Percentiles rank a stretch among this genome's conserved stretches.
Conservation (phyloP, 495 filamentous ascomycete genomes). For the Arthonia radiata region DNA sequence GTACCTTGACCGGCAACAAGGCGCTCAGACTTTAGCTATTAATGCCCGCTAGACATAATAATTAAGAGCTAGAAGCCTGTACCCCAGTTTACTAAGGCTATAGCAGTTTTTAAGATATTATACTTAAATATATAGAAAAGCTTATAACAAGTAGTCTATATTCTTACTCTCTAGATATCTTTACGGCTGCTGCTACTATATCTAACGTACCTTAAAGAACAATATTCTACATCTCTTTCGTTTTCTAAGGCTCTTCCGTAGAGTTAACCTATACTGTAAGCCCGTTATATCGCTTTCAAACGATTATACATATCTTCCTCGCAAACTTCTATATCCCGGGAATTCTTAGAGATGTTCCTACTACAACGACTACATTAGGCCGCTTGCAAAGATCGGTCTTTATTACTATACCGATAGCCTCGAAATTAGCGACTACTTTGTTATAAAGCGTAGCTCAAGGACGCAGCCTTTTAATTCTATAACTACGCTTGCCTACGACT, state of each 20-base stretch:
- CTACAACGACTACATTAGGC: constrained; percentile 80
- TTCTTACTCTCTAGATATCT: too few relatives aligned
- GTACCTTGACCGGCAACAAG: too few relatives aligned
- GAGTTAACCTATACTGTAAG: constrained; percentile 87
- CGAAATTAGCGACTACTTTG: constrained; percentile 86
- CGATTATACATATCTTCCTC: constrained; percentile 64
- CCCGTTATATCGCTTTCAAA: constrained; percentile 60
- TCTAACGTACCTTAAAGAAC: too few relatives aligned
- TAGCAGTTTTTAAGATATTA: too few relatives aligned
- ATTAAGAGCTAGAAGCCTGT: too few relatives aligned
- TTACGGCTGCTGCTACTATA: too few relatives aligned
- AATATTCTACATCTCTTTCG: too few relatives aligned
- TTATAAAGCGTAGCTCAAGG: constrained; percentile 94
- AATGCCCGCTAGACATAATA: too few relatives aligned
- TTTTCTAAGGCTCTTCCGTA: constrained; percentile 61
- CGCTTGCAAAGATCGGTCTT: constrained; percentile 57
- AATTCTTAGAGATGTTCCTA: constrained; percentile 85
- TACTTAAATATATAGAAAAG: too few relatives aligned
- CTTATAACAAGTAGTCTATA: too few relatives aligned
- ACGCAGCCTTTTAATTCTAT: constrained; percentile 74
- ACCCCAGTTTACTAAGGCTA: too few relatives aligned
- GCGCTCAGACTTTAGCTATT: too few relatives aligned
- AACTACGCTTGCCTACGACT: constrained; percentile 64
- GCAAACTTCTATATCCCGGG: constrained; percentile 76
- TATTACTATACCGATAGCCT: constrained; percentile 79